Evolutionary conservation across 805 yeast species (phyloP), one percentile per base, ranked within the genome.

Genomic region (Metschnikowia vanudenii): DNA sequence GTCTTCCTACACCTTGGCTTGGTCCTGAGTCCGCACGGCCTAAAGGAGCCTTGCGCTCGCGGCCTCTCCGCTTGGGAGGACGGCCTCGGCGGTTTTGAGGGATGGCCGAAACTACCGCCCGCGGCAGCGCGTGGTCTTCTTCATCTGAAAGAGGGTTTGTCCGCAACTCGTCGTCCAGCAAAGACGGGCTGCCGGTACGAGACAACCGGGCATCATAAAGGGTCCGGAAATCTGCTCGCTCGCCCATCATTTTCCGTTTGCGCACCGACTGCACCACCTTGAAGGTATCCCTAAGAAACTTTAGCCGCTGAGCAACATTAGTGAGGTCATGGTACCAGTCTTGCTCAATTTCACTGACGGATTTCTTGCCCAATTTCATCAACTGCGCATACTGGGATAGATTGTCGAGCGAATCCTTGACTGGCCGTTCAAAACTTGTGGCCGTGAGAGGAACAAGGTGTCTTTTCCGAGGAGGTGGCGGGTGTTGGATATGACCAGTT

Each of bases 211-310:
- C 40, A 10, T 52, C 57, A 29, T 45, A 43, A 12, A 43, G 38
- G 12, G 46, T 39, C 7, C 46, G 50, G 47, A 55, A 55, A 38
- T 55, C 58, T 16, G 51, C 58, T 17, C 50, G 44, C 13, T 49
- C 48, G 35, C 58, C 58, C 53, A 53, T 43, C 42, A 47, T 38
- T 29, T 53, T 50, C 30, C 53, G 51, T 30, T 53, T 55, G 44
- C 57, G 54, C 36, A 53, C 58, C 22, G 48, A 43, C 46, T 55
- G 56, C 32, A 55, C 43, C 44, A 55, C 57, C 32, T 51, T 53
- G 47, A 40, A 53, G 12, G 57, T 52, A 37, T 55, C 58, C 16
- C 58, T 50, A 18, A 55, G 51, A 12, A 55, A 41, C 35, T 49
- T 48, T 36, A 55, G 56, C 31, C 57, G 41, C 46, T 55, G 58